Evolutionary conservation across 1,139 yeast genomes (phyloP), one percentile per base, ranked within the genome.

Genomic region (Geotrichum phurueaensis): DNA sequence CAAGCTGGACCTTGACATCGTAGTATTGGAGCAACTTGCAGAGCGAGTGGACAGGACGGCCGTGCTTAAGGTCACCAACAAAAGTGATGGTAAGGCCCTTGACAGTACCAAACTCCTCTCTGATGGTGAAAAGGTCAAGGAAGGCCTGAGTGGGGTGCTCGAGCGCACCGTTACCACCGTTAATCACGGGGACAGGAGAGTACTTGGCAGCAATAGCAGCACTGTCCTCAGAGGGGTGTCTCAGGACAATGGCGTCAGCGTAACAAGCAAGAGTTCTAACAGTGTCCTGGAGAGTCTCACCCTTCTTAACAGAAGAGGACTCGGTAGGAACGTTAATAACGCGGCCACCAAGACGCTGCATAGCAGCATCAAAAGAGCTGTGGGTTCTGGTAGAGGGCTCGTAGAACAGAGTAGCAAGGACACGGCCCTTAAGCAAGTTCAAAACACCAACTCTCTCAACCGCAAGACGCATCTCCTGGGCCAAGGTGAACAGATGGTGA

Each of bases 121-220:
- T 89, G 70, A 95, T 95, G 61, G 99, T 95, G 82, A 94, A 95
- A 76, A 95, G 80, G 73, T 95, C 99, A 70, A 95, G 81, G 79
- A 95, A 87, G 1, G 99, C 99, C 78, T 95, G 99, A 31, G 99
- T 89, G 70, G 99, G 99, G 77, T 94, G 99, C 79, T 94, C 99
- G 76, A 89, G 87, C 58, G 97, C 80, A 53, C 99, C 99, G 73
- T 94, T 94, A 73, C 99, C 99, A 72, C 97, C 99, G 73, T 95
- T 95, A 75, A 95, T 86, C 67, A 95, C 89, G 65, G 99, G 99
- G 67, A 95, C 94, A 65, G 97, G 97, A 47, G 98, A 90, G 79
- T 86, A 94, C 75, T 92, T 91, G 68, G 97, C 96, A 64, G 99
- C 99, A 75, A 88, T 85, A 69, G 86, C 91, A 61, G 96, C 97